Evolutionary conservation across 192 early-diverging fungal species (phyloP).

Genomic region (Coemansia sp.): DNA sequence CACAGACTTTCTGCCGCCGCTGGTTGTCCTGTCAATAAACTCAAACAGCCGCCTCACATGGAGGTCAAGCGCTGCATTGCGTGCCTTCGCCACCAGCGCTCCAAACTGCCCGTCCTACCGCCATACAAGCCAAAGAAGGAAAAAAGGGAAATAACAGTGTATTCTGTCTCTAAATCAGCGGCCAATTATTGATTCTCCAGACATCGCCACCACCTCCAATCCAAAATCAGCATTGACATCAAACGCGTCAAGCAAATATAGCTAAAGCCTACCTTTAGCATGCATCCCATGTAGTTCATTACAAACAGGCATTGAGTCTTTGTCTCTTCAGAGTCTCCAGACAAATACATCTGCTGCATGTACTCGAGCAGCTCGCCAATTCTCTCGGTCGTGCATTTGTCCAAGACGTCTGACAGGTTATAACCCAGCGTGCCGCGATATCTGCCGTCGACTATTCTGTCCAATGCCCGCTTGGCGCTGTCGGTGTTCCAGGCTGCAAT

Average conservation of each 20-base stretch:
- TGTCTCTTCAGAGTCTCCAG: constrained; percentile 9
- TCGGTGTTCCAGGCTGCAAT: constrained; percentile 29
- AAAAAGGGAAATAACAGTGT: not conserved
- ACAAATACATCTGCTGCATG: constrained; percentile 13
- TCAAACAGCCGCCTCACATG: constrained; percentile 39
- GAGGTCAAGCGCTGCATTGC: constrained; percentile 28
- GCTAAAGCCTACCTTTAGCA: constrained; percentile 23
- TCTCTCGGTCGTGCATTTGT: constrained; percentile 6
- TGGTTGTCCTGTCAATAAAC: constrained; percentile 11
- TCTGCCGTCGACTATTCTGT: constrained; percentile 6
- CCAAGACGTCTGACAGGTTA: constrained; percentile 31
- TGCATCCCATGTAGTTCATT: constrained; percentile 23
- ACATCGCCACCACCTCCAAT: not conserved
- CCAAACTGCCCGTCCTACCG: constrained; percentile 31
- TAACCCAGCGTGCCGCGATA: constrained; percentile 29
- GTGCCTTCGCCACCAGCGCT: constrained; percentile 23
- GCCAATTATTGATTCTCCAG: constrained; percentile 5
- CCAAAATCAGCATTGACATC: too few species aligned
- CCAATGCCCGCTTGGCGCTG: constrained; percentile 9
- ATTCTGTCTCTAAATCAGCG: not conserved
- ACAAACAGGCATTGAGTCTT: constrained; percentile 24
- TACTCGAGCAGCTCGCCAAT: constrained; percentile 9
- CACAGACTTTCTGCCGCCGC: not conserved
- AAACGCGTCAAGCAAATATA: not conserved
- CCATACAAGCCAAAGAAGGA: not conserved